Conservation (phyloP, 345 rosid genomes). For the Adansonia digitata region DNA sequence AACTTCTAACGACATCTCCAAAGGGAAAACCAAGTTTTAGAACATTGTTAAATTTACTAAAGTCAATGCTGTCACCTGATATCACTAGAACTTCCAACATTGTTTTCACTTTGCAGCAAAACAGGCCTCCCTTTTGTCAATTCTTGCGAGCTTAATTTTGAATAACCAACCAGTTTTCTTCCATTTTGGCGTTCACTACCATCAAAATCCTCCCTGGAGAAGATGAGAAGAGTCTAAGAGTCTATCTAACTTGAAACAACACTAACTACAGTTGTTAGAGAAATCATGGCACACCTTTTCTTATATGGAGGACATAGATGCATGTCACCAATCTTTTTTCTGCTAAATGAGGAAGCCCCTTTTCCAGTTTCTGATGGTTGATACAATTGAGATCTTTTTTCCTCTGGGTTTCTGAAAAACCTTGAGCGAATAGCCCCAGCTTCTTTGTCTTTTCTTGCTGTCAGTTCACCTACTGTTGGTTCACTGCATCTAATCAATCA, state of each 20-base stretch:
- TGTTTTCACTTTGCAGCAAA: slow-evolving; percentile 25
- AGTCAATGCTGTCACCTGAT: slow-evolving; percentile 29
- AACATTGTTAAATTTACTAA: background rate
- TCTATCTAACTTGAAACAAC: background rate
- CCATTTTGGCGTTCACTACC: slow-evolving; percentile 23
- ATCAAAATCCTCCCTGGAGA: slow-evolving; percentile 29
- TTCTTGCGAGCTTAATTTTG: slow-evolving; percentile 16
- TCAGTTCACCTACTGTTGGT: slow-evolving; percentile 19
- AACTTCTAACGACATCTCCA: background rate
- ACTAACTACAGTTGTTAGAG: background rate
- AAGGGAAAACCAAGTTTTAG: background rate
- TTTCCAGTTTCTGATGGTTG: slow-evolving; percentile 23
- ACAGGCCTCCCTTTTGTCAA: slow-evolving; percentile 20
- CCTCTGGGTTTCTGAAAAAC: slow-evolving; percentile 30
- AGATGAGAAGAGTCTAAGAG: background rate
- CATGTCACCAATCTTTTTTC: slow-evolving; percentile 24
- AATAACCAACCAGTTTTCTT: slow-evolving; percentile 21
- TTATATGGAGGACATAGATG: slow-evolving; percentile 17
- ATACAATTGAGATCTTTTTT: slow-evolving; percentile 24
- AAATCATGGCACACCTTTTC: slow-evolving; percentile 21
- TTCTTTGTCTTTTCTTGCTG: slow-evolving; percentile 29
- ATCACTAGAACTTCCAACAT: slow-evolving; percentile 18
- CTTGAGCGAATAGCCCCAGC: slow-evolving; percentile 33
- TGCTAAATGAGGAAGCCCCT: slow-evolving; percentile 25
- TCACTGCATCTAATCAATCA: slow-evolving; percentile 23